Percentiles rank a stretch among this genome's conserved stretches.
phyloP scores from a whole-genome alignment of 306 rosid genomes.

The Cucurbita moschata region DNA sequence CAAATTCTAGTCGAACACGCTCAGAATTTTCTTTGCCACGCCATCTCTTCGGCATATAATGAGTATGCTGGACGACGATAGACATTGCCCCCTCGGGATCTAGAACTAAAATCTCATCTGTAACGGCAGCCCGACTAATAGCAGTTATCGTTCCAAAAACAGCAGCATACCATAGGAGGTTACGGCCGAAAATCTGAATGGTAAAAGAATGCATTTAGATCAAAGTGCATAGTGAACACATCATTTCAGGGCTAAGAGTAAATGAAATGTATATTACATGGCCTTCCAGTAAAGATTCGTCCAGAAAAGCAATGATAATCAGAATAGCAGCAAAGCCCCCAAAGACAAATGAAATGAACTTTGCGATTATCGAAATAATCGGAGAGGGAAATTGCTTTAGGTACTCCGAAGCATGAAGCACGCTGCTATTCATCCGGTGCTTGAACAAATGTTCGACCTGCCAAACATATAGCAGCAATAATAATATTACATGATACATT shows the following conservation, averaged over 20 bases:
- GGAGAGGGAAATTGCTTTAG: conserved; percentile 93
- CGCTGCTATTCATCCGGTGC: conserved; percentile 77
- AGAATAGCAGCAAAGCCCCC: conserved; percentile 94
- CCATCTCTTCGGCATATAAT: conserved; percentile 96
- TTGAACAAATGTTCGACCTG: conserved; percentile 95
- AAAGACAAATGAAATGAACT: conserved; percentile 76
- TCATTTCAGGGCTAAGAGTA: background rate
- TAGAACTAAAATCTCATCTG: conserved; percentile 57
- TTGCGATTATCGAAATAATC: conserved; percentile 61
- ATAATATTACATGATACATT: background rate
- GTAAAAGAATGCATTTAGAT: background rate
- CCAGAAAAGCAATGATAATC: conserved; percentile 77
- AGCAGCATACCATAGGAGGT: conserved; percentile 93
- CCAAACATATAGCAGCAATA: conserved; percentile 2
- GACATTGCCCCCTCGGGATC: conserved; percentile 79
- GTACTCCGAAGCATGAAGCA: conserved; percentile 65
- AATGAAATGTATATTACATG: conserved; percentile 40
- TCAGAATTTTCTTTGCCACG: conserved; percentile 73
- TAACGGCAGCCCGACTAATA: conserved; percentile 54
- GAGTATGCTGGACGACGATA: conserved; percentile 78
- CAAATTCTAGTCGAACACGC: conserved; percentile 48
- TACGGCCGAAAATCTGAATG: conserved; percentile 75
- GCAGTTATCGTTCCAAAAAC: conserved; percentile 88
- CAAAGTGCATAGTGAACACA: background rate
- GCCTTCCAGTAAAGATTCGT: conserved; percentile 91